phyloP scores from a whole-genome alignment of 1,284 basidiomycete species.

The Heterobasidion irregulare region DNA sequence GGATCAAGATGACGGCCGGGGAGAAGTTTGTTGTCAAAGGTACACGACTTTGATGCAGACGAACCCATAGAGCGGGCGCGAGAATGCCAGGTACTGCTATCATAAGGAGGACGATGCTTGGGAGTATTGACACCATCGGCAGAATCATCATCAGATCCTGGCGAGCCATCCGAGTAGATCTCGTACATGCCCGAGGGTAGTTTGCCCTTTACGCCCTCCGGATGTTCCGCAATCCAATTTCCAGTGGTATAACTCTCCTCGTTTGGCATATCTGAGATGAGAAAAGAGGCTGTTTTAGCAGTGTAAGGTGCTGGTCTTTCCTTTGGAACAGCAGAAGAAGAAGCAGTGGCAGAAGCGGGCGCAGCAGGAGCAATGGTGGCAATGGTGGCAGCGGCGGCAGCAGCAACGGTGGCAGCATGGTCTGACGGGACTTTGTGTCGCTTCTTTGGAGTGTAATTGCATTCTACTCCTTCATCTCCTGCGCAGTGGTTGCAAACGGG shows the following conservation, averaged over 20 bases:
- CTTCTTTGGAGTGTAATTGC: constrained; percentile 64
- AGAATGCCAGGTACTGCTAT: not conserved
- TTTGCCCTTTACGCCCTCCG: constrained; percentile 6
- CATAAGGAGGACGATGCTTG: constrained; percentile 1
- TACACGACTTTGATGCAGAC: constrained; percentile 1
- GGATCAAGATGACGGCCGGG: constrained; percentile 29
- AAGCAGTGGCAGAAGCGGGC: too few species aligned
- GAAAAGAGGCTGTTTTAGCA: constrained; percentile 41
- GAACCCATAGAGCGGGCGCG: not conserved
- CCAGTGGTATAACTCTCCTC: constrained; percentile 13
- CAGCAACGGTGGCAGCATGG: constrained; percentile 21
- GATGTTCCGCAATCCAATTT: constrained; percentile 14
- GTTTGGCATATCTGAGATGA: constrained; percentile 33
- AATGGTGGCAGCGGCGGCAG: too few species aligned
- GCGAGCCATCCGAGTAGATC: constrained; percentile 10
- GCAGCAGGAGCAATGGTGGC: too few species aligned
- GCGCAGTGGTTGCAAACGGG: constrained; percentile 61
- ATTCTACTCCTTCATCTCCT: constrained; percentile 40
- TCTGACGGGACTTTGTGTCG: constrained; percentile 47
- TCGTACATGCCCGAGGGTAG: constrained; percentile 8
- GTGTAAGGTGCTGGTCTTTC: constrained; percentile 32
- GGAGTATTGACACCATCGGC: constrained; percentile 2
- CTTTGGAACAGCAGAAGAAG: constrained; percentile 6
- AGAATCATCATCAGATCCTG: constrained; percentile 12
- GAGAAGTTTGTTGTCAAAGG: constrained; percentile 4